Evolutionary conservation across 1,139 yeast genomes (phyloP), one percentile per base, ranked within the genome.

Genomic region (Taphrina pruni): DNA sequence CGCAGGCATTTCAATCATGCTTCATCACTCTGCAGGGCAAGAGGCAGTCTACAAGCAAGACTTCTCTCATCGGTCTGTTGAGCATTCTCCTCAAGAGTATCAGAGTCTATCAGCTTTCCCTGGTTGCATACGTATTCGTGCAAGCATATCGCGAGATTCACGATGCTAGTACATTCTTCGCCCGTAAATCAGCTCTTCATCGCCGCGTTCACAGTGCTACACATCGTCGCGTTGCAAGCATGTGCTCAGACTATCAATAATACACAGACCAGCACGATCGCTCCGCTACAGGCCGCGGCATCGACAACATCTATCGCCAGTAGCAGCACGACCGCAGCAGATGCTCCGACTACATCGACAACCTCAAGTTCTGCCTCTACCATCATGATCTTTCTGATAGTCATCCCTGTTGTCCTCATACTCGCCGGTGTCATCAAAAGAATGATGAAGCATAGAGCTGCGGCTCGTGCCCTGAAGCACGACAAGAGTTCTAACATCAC

Each of bases 381-480:
- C 2, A 35, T 41, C 5, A 2, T 41, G 6, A 17, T 56, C 6
- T n/a, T 41, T 1, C 6, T 56, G 26, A 12, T 38, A 8, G 60
- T 21, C 50, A 39, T 56, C 12, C 26, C 50, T 39, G 60, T 36
- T 12, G 17, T 56, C 11, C 43, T 56, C 9, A 17, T 56, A 7
- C 32, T 56, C 8, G 60, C 43, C 35, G 41, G 50, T 6, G 38
- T 56, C 7, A 50, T 39, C 38, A 56, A 56, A 35, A 56, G 36
- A 6, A 2, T 39, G 8, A 12, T 56, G 50, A 56, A 56, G 50
- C 41, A 56, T 17, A 38, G 41, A 21, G 50, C 41, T 8, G 43
- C 41, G 2, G 41, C 58, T 14, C 26, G 58, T 7, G 43, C 43
- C 43, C 43, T 7, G 11, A 54, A 38, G 21, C 36, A 54, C 20